phyloP scores from a whole-genome alignment of 495 filamentous ascomycete species.

The Hyaloscypha finlandica region DNA sequence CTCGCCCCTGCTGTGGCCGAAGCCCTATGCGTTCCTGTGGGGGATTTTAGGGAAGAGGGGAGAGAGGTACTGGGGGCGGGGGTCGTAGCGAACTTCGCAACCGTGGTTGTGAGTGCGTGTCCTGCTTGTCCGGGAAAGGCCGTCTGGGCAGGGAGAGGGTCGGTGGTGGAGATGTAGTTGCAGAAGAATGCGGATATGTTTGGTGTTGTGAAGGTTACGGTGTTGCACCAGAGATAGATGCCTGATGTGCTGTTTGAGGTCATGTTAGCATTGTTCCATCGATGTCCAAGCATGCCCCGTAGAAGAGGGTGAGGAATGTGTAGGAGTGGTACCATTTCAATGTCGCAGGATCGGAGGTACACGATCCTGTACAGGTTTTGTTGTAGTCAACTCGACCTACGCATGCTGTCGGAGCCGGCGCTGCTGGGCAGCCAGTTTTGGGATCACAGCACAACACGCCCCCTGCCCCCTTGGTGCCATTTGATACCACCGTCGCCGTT shows the following conservation, averaged over 20 bases:
- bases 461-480: slow-evolving; percentile 6
- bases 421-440: slow-evolving; percentile 16
- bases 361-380: slow-evolving; percentile 18
- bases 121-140: slow-evolving; percentile 11
- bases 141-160: slow-evolving; percentile 4
- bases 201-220: slow-evolving; percentile 18
- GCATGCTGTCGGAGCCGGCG: slow-evolving; percentile 23
- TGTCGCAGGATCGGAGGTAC: slow-evolving; percentile 20
- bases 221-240: slow-evolving; percentile 25
- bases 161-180: slow-evolving; percentile 21
- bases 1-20: slow-evolving; percentile 1
- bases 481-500: slow-evolving; percentile 3
- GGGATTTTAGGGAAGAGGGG: slow-evolving; percentile 35
- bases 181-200: slow-evolving; percentile 20
- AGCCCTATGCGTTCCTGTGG: background rate
- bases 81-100: slow-evolving; percentile 20
- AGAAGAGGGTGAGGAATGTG: background rate
- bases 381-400: slow-evolving; percentile 19
- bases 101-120: slow-evolving; percentile 7
- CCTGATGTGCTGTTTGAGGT: slow-evolving; percentile 22
- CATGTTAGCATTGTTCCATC: background rate
- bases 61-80: slow-evolving; percentile 45
- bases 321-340: slow-evolving; percentile 23
- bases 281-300: background rate
- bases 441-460: slow-evolving; percentile 23